Conservation (phyloP, 345 rosid genomes). For the Hirschfeldia incana region DNA sequence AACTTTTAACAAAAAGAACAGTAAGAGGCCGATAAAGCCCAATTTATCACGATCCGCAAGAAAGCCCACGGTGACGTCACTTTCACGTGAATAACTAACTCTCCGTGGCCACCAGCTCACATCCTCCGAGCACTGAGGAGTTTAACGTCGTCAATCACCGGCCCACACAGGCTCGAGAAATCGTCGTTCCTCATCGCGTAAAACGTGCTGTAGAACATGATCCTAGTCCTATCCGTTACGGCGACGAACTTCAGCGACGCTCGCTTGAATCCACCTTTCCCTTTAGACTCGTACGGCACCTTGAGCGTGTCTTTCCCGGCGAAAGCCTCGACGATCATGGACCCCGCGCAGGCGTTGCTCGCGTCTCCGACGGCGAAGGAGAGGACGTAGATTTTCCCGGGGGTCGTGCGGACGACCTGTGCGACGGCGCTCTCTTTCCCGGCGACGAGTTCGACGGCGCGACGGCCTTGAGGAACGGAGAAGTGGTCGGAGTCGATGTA, state of each 20-base stretch:
- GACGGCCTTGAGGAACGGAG: conserved; percentile 1
- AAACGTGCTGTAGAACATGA: conserved; percentile 71
- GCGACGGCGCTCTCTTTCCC: neutral
- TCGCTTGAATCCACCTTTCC: conserved; percentile 72
- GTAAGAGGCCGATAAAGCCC: neutral
- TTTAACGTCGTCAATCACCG: conserved; percentile 71
- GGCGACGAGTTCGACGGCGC: conserved; percentile 6
- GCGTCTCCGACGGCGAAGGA: conserved; percentile 75
- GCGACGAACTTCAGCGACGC: conserved; percentile 57
- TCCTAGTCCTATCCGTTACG: conserved; percentile 46
- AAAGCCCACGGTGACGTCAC: neutral
- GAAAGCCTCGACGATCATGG: conserved; percentile 73
- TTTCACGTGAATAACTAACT: neutral
- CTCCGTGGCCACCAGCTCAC: conserved; percentile 16
- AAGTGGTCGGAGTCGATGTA: neutral
- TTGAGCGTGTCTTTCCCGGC: conserved; percentile 60
- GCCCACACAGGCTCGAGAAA: conserved; percentile 77
- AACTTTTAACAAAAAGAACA: neutral
- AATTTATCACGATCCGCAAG: neutral
- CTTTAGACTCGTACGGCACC: conserved; percentile 64
- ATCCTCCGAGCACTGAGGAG: conserved; percentile 50
- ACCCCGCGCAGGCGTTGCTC: conserved; percentile 64
- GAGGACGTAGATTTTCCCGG: conserved; percentile 55
- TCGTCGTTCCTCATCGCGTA: conserved; percentile 73
- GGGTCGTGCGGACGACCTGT: conserved; percentile 9